Evolutionary conservation across 257 asterid genomes (phyloP).

Genomic region (Salvia miltiorrhiza): DNA sequence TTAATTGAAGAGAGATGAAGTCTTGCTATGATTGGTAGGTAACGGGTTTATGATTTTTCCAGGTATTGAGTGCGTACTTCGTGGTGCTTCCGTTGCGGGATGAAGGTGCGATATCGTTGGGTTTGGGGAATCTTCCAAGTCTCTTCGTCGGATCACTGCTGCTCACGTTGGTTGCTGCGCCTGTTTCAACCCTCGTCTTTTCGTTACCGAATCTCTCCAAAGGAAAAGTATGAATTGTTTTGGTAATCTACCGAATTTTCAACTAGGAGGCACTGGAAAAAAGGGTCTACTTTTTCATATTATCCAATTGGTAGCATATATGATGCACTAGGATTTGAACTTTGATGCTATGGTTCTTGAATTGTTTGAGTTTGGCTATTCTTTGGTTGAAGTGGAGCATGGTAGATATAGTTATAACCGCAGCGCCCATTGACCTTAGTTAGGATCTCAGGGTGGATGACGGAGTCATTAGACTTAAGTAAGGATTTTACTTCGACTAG

Average conservation of each 20-base stretch:
- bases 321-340: not conserved
- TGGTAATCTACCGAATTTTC: conserved; percentile 4
- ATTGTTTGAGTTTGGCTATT: not conserved
- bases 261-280: not conserved
- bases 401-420: not conserved
- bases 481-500: not conserved
- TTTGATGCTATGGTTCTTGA: not conserved
- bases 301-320: not conserved
- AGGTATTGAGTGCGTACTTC: conserved; percentile 94
- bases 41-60: conserved; percentile 21
- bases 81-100: conserved; percentile 97
- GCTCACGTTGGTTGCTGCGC: conserved; percentile 89
- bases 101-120: conserved; percentile 97
- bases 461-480: not conserved
- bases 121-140: conserved; percentile 72
- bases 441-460: not conserved
- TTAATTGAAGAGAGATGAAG: not conserved
- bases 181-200: conserved; percentile 83
- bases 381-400: not conserved
- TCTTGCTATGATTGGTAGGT: not conserved
- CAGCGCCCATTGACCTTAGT: not conserved
- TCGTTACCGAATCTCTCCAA: conserved; percentile 92
- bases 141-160: conserved; percentile 84
- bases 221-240: conserved; percentile 51
- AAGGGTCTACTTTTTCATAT: not conserved